phyloP scores from a whole-genome alignment of 805 yeast species.

The Ogataea henricii region DNA sequence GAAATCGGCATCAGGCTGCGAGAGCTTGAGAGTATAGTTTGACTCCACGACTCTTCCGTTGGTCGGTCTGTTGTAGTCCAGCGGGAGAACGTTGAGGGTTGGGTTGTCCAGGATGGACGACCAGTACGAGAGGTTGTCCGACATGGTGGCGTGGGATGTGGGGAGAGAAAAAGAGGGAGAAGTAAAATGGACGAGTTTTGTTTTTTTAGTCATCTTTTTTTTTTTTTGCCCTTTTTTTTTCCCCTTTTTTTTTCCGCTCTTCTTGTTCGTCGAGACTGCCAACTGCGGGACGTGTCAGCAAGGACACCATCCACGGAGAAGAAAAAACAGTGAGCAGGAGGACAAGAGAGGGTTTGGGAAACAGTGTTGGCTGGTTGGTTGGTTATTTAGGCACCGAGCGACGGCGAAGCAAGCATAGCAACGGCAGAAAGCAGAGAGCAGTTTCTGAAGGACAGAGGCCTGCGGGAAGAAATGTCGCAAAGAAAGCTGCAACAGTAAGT shows the following conservation, averaged over 20 bases:
- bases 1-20: conserved; percentile 38
- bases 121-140: conserved; percentile 54
- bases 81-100: conserved; percentile 84
- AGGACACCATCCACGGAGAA: not conserved
- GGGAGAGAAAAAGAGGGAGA: not conserved
- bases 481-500: conserved; percentile 53
- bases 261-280: conserved; percentile 4
- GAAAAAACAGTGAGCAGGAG: not conserved
- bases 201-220: conserved; percentile 4
- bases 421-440: not conserved
- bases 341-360: no score
- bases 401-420: no score
- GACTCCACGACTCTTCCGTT: conserved; percentile 70
- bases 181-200: not conserved
- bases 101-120: conserved; percentile 67
- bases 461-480: conserved; percentile 43
- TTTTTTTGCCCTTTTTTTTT: conserved; percentile 6
- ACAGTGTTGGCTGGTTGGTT: no score
- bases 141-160: conserved; percentile 3
- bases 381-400: no score
- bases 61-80: conserved; percentile 79
- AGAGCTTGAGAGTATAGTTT: conserved; percentile 39
- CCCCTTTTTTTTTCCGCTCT: not conserved
- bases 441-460: not conserved
- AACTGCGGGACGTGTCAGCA: not conserved